Evolutionary conservation across 306 rosid genomes (phyloP).

Genomic region (apple (Malus domestica)): ASM211411v1 NC_041793.1:7987501-7988000

Average conservation of each 20-base stretch:
- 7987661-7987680: conserved; percentile 31
- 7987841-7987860: too few species aligned
- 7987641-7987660: conserved; percentile 32
- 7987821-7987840: too few species aligned
- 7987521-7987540: conserved; percentile 28
- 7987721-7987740: conserved; percentile 56
- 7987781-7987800: conserved; percentile 34
- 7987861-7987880: too few species aligned
- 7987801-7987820: too few species aligned
- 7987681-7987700: conserved; percentile 58
- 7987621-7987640: conserved; percentile 30
- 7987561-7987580: conserved; percentile 64
- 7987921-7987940: conserved; percentile 28
- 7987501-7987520: conserved; percentile 66
- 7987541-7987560: conserved; percentile 44
- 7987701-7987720: conserved; percentile 70
- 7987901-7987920: conserved; percentile 13
- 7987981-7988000: conserved; percentile 45
- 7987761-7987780: conserved; percentile 59
- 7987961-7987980: conserved; percentile 44
- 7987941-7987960: conserved; percentile 39
- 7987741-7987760: conserved; percentile 50
- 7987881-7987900: too few species aligned
- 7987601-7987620: conserved; percentile 42
- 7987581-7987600: conserved; percentile 44